Percentiles rank a stretch among this genome's conserved stretches.
phyloP scores from a whole-genome alignment of 1,284 basidiomycete species.

The Heterobasidion occidentale region DNA sequence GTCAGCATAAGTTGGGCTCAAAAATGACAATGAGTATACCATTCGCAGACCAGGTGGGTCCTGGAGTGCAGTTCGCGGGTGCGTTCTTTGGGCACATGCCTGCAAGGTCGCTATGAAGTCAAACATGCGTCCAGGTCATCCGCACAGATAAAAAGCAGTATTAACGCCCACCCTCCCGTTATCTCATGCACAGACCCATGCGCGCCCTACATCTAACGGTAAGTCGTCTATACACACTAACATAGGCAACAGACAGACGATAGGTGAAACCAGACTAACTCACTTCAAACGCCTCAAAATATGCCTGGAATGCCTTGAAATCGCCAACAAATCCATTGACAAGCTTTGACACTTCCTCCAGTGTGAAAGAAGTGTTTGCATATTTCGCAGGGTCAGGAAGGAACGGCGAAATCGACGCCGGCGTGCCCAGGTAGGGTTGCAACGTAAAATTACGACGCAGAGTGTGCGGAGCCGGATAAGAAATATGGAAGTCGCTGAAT shows the following conservation, averaged over 20 bases:
- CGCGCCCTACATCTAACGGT: slow-evolving; percentile 12
- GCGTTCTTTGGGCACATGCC: slow-evolving; percentile 18
- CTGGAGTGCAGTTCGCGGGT: slow-evolving; percentile 13
- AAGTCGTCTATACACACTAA: neutral
- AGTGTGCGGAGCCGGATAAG: slow-evolving; percentile 26
- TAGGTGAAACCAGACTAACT: neutral
- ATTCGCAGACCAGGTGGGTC: slow-evolving; percentile 22
- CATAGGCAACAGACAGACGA: neutral
- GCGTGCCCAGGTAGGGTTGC: slow-evolving; percentile 17
- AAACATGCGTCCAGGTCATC: neutral
- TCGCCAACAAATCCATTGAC: slow-evolving; percentile 23
- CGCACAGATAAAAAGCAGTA: neutral
- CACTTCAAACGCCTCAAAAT: slow-evolving; percentile 23
- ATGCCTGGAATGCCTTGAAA: slow-evolving; percentile 25
- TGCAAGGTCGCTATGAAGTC: slow-evolving; percentile 16
- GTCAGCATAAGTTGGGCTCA: neutral
- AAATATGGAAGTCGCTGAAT: slow-evolving; percentile 21
- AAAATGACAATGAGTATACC: slow-evolving; percentile 9
- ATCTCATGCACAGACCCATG: slow-evolving; percentile 22
- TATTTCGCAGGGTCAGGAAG: slow-evolving; percentile 14
- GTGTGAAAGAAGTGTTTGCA: slow-evolving; percentile 25
- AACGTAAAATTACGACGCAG: slow-evolving; percentile 29
- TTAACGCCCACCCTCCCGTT: slow-evolving; percentile 18
- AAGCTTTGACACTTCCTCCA: slow-evolving; percentile 17
- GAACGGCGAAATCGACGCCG: slow-evolving; percentile 8